A percentile compares a stretch with the other conserved stretches of the same genome.
Conservation (phyloP, 352 stramenopile genomes). For the Thraustochytrium sp. region DNA sequence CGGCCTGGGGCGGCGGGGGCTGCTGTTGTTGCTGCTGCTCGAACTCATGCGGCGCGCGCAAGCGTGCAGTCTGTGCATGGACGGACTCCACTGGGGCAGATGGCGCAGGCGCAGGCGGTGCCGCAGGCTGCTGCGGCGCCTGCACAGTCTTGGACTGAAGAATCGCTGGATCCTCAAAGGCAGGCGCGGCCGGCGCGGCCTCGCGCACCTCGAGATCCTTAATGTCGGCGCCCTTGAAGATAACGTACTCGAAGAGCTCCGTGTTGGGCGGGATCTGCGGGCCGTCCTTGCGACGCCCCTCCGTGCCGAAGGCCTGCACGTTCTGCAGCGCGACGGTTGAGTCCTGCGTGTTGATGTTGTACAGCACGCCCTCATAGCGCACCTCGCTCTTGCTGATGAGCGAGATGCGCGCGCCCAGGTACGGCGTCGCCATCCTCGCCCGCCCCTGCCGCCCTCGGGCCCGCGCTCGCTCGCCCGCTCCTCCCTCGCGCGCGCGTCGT, state of each 20-base stretch:
- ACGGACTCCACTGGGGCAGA: neutral
- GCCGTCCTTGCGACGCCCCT: constrained; percentile 41
- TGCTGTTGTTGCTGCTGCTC: neutral
- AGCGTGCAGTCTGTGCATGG: neutral
- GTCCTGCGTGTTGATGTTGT: constrained; percentile 48
- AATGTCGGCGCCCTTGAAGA: constrained; percentile 46
- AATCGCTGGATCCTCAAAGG: constrained; percentile 30
- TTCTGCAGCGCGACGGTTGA: constrained; percentile 48
- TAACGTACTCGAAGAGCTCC: constrained; percentile 47
- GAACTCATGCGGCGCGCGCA: neutral
- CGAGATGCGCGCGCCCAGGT: constrained; percentile 47
- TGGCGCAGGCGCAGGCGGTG: neutral
- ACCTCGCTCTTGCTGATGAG: constrained; percentile 48
- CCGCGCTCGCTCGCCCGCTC: too few relatives aligned
- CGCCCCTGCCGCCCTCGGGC: neutral
- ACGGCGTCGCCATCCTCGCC: constrained; percentile 16
- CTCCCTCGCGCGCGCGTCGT: too few relatives aligned
- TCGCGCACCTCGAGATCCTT: constrained; percentile 44
- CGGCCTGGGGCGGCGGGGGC: neutral
- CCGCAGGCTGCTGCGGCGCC: neutral
- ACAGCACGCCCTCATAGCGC: constrained; percentile 47
- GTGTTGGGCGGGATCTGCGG: constrained; percentile 46
- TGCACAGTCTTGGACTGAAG: neutral
- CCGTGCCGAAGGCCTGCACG: constrained; percentile 47
- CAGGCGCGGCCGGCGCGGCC: neutral